A percentile compares a stretch with the other conserved stretches of the same genome.
These are phyloP conservation scores for Trypanosoma boissoni DNA, from an alignment of 208 protist genomes.

Conservation along the genomic window DNA sequence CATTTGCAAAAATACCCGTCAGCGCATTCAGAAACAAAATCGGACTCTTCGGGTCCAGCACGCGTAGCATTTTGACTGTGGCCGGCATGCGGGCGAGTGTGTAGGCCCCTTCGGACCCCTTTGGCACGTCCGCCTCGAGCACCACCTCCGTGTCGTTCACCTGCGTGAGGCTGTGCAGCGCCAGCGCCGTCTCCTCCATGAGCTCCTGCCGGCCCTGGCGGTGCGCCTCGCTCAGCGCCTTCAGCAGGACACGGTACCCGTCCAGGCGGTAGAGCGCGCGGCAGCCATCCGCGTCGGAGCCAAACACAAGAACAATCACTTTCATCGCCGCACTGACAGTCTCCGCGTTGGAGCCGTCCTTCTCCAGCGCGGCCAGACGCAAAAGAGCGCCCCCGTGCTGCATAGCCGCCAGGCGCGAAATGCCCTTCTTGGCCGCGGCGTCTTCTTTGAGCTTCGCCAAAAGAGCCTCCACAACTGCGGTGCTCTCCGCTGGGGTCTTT, in stretches of 20 bases:
- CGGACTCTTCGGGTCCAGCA: conserved; percentile 74
- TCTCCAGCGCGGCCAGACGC: conserved; percentile 44
- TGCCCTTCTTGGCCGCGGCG: conserved; percentile 45
- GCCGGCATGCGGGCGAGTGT: conserved; percentile 68
- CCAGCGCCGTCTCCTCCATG: conserved; percentile 67
- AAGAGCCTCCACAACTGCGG: conserved; percentile 40
- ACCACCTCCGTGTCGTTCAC: conserved; percentile 75
- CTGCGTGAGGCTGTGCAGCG: conserved; percentile 54
- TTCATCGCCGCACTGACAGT: conserved; percentile 47
- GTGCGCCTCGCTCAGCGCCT: conserved; percentile 76
- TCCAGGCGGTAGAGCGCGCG: conserved; percentile 36
- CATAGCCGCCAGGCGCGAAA: conserved; percentile 47
- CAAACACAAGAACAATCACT: conserved; percentile 54
- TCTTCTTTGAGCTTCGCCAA: conserved; percentile 54
- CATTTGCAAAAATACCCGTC: conserved; percentile 78
- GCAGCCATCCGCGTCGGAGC: conserved; percentile 56
- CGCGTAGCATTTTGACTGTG: conserved; percentile 85
- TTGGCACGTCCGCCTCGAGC: conserved; percentile 66
- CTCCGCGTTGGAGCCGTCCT: conserved; percentile 67
- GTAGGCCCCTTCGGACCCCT: conserved; percentile 62
- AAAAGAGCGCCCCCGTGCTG: conserved; percentile 48
- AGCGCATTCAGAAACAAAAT: conserved; percentile 73
- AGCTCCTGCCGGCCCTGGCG: conserved; percentile 64
- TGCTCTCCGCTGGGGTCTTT: conserved; percentile 38
- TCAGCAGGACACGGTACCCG: conserved; percentile 60